Evolutionary conservation across 2,329 filamentous ascomycete species (phyloP), one percentile per base, ranked within the genome.

Genomic region (Ascochyta pisi): DNA sequence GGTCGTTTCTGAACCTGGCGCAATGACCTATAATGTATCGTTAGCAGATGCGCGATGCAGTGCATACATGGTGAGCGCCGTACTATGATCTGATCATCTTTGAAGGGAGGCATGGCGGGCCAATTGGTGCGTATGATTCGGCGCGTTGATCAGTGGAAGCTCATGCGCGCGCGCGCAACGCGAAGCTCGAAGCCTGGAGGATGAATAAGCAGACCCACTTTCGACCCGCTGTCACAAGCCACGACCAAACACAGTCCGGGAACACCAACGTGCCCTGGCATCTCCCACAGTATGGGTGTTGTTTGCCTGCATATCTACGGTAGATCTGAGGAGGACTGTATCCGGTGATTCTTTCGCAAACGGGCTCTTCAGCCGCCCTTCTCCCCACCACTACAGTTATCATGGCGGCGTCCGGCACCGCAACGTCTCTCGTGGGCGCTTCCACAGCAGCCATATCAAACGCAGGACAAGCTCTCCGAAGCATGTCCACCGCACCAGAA

Each of bases 1-100:
- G 56, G 92, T 96, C 63, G 89, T 94, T 78, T 90, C 88, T 75
- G 92, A 96, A 72, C 93, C 93, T 31, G 90, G 89, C 76, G 88
- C 89, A 78, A 93, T 87, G 74, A 93, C 81, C 80, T 82, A 58
- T 33, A 23, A 8, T 3, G 50, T 13, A 8, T 7, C 10, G 31
- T 56, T 37, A 56, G 47, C 33, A 47, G n/a, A 16, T 15, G 19
- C 27, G 12, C 16, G 22, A 13, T 51, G 65, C 39, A 69, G 65
- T 60, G 44, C 57, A 43, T 43, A 23, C 5, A 34, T 43, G 16
- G 48, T 26, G 16, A 44, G 16, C 22, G 34, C 24, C 44, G 40
- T 68, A 79, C 77, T 53, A 79, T 75, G 3, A 79, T 77, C 67
- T 78, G 76, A 49, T 79, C 77, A 69, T 79, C 77, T 54, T 78